Evolutionary conservation across 176 grass and related monocot genomes (phyloP).

Genomic region (Avena eriantha): DNA sequence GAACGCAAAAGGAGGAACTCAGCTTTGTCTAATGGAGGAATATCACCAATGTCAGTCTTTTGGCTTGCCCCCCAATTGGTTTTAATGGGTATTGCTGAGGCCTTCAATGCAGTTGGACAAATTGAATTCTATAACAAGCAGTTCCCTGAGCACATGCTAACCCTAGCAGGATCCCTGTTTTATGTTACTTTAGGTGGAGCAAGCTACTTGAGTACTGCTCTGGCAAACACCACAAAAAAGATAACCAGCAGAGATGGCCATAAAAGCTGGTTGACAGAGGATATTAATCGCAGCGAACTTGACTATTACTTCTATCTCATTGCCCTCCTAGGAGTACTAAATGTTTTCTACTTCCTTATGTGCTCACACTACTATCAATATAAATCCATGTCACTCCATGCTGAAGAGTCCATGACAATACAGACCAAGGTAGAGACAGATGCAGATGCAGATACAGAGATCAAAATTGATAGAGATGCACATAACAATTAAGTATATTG

Average conservation of each 20-base stretch:
- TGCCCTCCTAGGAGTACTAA: conserved; percentile 56
- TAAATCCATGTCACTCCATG: conserved; percentile 56
- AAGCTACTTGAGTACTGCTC: conserved; percentile 67
- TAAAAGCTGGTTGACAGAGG: conserved; percentile 61
- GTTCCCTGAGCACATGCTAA: conserved; percentile 83
- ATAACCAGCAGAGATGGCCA: conserved; percentile 50
- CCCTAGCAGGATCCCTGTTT: conserved; percentile 68
- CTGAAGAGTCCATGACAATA: conserved; percentile 22
- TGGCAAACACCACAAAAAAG: conserved; percentile 54
- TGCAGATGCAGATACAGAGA: conserved; percentile 43
- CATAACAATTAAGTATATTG: conserved; percentile 28
- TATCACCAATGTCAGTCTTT: conserved; percentile 60
- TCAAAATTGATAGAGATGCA: conserved; percentile 4
- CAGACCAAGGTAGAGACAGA: conserved; percentile 13
- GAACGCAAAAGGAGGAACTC: conserved; percentile 67
- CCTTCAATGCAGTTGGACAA: conserved; percentile 74
- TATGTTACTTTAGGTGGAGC: conserved; percentile 51
- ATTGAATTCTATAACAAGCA: conserved; percentile 87
- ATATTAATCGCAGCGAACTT: conserved; percentile 67
- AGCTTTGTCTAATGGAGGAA: conserved; percentile 63
- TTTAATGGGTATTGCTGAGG: conserved; percentile 71
- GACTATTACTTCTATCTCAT: conserved; percentile 73
- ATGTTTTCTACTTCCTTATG: conserved; percentile 68
- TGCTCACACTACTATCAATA: conserved; percentile 74
- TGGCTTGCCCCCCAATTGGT: conserved; percentile 80